phyloP scores from a whole-genome alignment of 129 eudicot species.

The Flaveria robusta region DNA sequence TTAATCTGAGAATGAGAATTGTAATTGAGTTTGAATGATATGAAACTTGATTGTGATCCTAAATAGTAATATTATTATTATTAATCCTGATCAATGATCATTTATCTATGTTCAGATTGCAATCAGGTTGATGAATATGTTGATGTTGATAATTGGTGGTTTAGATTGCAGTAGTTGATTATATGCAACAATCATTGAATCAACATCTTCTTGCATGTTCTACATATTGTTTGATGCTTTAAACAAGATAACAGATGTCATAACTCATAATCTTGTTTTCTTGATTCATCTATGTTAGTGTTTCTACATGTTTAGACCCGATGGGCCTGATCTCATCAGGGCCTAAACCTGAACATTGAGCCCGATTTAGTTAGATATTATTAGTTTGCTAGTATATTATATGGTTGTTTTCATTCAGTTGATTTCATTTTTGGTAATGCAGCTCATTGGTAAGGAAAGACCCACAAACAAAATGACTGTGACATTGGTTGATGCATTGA shows the following conservation, averaged over 20 bases:
- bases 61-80: not conserved
- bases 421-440: slow-evolving; percentile 28
- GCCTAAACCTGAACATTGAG: not conserved
- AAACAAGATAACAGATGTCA: not conserved
- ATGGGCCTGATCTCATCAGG: not conserved
- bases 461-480: slow-evolving; percentile 29
- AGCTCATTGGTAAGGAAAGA: slow-evolving; percentile 52
- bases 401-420: not conserved
- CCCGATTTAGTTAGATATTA: not conserved
- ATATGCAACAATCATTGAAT: too few species aligned
- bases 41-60: not conserved
- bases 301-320: not conserved
- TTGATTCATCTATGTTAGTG: not conserved
- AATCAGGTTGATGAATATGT: too few species aligned
- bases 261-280: not conserved
- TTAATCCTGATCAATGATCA: not conserved
- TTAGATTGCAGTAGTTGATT: too few species aligned
- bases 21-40: too few species aligned
- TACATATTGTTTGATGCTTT: too few species aligned
- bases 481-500: slow-evolving; percentile 43
- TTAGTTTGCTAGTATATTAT: not conserved
- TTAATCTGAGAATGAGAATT: too few species aligned
- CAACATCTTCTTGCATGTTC: too few species aligned
- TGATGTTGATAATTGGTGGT: too few species aligned
- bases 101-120: too few species aligned